Base-by-base conservation (phyloP, 495 filamentous ascomycete genomes). In the Collariella sp. region DNA sequence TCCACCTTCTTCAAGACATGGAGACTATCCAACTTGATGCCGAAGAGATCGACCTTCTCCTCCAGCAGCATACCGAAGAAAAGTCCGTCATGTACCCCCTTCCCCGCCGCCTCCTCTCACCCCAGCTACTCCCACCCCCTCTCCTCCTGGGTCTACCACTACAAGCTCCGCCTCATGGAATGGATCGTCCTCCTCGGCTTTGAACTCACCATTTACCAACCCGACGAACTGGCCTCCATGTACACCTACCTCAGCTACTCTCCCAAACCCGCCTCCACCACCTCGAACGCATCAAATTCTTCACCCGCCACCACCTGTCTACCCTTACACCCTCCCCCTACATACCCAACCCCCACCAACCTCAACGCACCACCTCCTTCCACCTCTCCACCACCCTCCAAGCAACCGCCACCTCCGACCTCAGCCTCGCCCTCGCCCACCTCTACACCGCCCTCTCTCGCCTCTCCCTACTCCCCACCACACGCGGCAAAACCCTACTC, bases 181-280 rank as follows among this genome's bases (percentile, higher is more conserved):
- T 86, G 84, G 75, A 84, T 93, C 42, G 76, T 96, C 12, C 89
- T 96, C 66, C 83, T 96, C 49, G 93, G 93, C n/a, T 96, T 99
- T 64, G 93, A 97, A 67, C 82, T 95, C 16, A 83, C 89, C 9
- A 81, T 95, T 23, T 97, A 97, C 63, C 82, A 88, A 20, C 78
- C 84, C 2, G 87, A 95, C 65, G 93, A 99, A 70, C 75, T 93
- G 7, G 79, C 84, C 12, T 83, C 81, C 15, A 96, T 96, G 87
- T 96, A 95, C 65, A 91, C 86, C 84, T 94, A 87, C 55, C 74
- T 86, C 7, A 74, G 80, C 62, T 72, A 79, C 55, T 72, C 86
- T 1, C 65, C 76, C 38, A 70, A 75, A 76, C 75, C 0, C 74
- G 79, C n/a, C 70, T 74, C 24, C 69, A 72, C 43, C 84, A 89